Evolutionary conservation across 805 yeast genomes (phyloP), one percentile per base, ranked within the genome.

Genomic region (Teunomyces stri): DNA sequence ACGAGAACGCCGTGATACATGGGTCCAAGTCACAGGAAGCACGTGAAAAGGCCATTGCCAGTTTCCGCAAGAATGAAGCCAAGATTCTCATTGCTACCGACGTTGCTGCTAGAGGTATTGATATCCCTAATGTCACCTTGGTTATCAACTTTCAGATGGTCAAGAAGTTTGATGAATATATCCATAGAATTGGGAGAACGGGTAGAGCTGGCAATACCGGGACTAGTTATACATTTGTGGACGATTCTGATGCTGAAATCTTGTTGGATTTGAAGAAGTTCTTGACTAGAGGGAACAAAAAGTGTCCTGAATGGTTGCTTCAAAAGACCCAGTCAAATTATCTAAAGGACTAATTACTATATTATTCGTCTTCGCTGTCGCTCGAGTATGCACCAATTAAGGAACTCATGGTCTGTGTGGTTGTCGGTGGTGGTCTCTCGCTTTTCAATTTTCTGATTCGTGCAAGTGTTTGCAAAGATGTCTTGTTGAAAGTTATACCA

Each of bases 81-180:
- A 84, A 82, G 44, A 72, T 88, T 5, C 67, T 92, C 37, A 83
- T 92, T 13, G 98, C 97, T 3, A 94, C 98, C 0, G 97, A 92
- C 63, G 89, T 92, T 20, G 97, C 97, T 0, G 96, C 96, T 2
- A 80, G 99, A 69, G 99, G 99, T 62, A 80, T 92, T 39, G 98
- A 94, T 65, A 83, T 92, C n/a, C 85, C 89, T 1, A 78, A 87
- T 55, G 96, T 92, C 6, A 81, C 94, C 0, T 63, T 91, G 30
- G 98, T 92, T 7, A 65, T 94, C 16, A 94, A 92, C 63, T 91
- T 78, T 60, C 96, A 92, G 56, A 85, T 91, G 91, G 70, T 90
- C 7, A 79, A 75, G 51, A 74, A 75, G 29, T 79, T 90, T 39
- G 97, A 90, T 52, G 91, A 86, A 49, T 92, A 90, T 57, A 80